phyloP scores from a whole-genome alignment of 2,329 filamentous ascomycete genomes.

The Aspergillus fumigatiaffinis region DNA sequence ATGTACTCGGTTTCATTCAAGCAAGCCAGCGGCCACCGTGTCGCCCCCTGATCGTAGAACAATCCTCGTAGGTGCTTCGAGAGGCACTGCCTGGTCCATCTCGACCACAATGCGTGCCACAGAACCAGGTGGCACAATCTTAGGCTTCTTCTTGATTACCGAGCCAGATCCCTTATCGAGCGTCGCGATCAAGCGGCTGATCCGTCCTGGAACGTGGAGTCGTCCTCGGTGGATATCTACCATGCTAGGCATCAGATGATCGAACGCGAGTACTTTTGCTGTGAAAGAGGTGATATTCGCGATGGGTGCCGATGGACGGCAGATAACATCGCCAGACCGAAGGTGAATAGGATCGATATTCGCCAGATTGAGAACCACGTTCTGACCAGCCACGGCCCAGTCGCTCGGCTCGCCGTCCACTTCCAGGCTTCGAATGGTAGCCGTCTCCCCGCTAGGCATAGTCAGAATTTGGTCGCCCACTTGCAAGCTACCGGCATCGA shows the following conservation, averaged over 20 bases:
- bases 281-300: constrained; percentile 69
- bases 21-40: constrained; percentile 80
- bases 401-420: constrained; percentile 69
- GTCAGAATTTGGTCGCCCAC: constrained; percentile 74
- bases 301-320: constrained; percentile 64
- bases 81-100: constrained; percentile 67
- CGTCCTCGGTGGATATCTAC: constrained; percentile 86
- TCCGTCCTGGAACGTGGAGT: constrained; percentile 71
- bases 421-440: constrained; percentile 76
- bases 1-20: constrained; percentile 52
- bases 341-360: constrained; percentile 84
- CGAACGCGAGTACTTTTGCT: constrained; percentile 82
- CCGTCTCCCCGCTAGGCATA: constrained; percentile 77
- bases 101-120: constrained; percentile 76
- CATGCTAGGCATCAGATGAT: constrained; percentile 81
- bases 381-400: constrained; percentile 92
- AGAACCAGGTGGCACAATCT: constrained; percentile 72
- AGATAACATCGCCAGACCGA: constrained; percentile 81
- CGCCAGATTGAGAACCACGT: constrained; percentile 74
- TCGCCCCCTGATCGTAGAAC: constrained; percentile 76
- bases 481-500: constrained; percentile 81
- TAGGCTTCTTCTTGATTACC: constrained; percentile 77
- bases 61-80: constrained; percentile 76
- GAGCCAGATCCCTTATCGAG: constrained; percentile 75
- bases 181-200: constrained; percentile 66